Conservation (phyloP, 2,329 filamentous ascomycete genomes). For the Passalora sequoiae region DNA sequence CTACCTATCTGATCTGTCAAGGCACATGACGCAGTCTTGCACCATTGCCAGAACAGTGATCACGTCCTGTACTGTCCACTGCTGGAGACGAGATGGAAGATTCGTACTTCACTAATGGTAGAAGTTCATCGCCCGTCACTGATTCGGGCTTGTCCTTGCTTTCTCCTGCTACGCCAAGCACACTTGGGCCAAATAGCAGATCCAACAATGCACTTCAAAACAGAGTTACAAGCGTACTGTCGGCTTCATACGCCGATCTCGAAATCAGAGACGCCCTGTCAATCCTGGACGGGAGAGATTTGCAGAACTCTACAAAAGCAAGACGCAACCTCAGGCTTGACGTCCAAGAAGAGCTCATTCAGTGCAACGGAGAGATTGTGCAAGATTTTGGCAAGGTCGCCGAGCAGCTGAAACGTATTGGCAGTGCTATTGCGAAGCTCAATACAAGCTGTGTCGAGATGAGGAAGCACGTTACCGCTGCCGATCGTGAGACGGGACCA, state of each 20-base stretch:
- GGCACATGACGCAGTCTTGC: too few relatives aligned
- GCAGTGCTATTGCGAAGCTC: slow-evolving; percentile 67
- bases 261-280: slow-evolving; percentile 82
- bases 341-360: slow-evolving; percentile 85
- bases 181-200: slow-evolving; percentile 29
- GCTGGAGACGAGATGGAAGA: slow-evolving; percentile 21
- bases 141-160: slow-evolving; percentile 5
- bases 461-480: slow-evolving; percentile 68
- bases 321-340: slow-evolving; percentile 74
- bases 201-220: slow-evolving; percentile 68
- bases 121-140: slow-evolving; percentile 17
- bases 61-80: too few relatives aligned
- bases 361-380: slow-evolving; percentile 85
- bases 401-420: slow-evolving; percentile 86
- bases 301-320: slow-evolving; percentile 70
- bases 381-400: slow-evolving; percentile 84
- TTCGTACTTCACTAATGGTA: slow-evolving; percentile 23
- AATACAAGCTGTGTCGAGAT: slow-evolving; percentile 78
- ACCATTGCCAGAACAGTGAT: too few relatives aligned
- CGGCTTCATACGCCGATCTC: slow-evolving; percentile 84
- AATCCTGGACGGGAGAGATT: slow-evolving; percentile 66
- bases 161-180: slow-evolving; percentile 19
- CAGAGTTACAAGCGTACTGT: slow-evolving; percentile 79
- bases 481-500: slow-evolving; percentile 67
- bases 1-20: too few relatives aligned